These are phyloP conservation scores for Coniferiporia weirii DNA, from an alignment of 1,284 basidiomycete species.

Conservation along the genomic window DNA sequence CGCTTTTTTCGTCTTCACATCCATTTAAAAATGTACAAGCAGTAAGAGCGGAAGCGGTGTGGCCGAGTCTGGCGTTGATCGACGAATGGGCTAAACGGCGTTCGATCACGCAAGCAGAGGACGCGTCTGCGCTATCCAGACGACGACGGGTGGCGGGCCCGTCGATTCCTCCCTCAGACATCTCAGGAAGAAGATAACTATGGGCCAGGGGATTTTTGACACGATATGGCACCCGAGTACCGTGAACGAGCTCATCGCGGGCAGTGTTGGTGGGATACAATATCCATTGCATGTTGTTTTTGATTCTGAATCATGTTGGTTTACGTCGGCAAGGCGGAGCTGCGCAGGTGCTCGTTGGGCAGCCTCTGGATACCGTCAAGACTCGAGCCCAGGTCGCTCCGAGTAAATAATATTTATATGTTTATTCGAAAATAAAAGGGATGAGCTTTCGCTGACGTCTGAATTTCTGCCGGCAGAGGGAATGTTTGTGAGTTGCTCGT, in stretches of 20 bases:
- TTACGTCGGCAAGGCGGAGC: constrained; percentile 26
- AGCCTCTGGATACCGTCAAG: constrained; percentile 86
- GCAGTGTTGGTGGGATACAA: constrained; percentile 69
- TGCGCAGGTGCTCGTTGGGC: constrained; percentile 71
- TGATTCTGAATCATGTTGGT: neutral
- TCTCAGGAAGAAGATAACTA: neutral
- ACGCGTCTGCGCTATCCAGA: constrained; percentile 3
- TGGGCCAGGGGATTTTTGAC: constrained; percentile 13
- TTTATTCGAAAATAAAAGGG: neutral
- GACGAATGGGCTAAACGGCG: neutral
- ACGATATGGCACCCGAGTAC: constrained; percentile 31
- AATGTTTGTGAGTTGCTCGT: constrained; percentile 64
- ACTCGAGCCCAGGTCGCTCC: constrained; percentile 74
- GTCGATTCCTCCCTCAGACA: neutral
- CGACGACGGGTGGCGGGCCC: neutral
- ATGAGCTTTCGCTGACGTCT: neutral
- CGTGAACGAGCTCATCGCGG: constrained; percentile 70
- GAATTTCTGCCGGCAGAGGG: constrained; percentile 41
- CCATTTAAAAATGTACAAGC: neutral
- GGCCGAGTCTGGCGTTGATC: neutral
- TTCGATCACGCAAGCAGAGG: neutral
- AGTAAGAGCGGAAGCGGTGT: neutral
- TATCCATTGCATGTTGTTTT: constrained; percentile 29
- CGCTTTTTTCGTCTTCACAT: neutral
- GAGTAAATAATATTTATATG: constrained; percentile 35